Percentiles rank a stretch among this genome's conserved stretches.
Evolutionary conservation across 1,284 basidiomycete genomes (phyloP).

Genomic region (Papiliotrema terrestris): DNA sequence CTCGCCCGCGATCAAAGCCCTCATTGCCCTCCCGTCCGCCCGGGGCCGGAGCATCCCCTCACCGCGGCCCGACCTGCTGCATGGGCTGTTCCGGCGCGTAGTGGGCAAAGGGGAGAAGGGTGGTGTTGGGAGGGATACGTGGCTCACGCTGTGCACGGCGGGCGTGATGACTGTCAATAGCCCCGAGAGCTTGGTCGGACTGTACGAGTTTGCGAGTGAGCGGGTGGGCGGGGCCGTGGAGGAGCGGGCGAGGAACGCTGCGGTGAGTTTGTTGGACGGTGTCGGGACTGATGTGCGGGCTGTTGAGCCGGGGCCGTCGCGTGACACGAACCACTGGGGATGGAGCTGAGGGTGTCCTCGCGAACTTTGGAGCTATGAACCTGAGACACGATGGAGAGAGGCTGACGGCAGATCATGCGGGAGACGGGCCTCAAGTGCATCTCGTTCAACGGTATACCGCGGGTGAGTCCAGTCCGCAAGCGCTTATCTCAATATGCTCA

Average conservation of each 20-base stretch:
- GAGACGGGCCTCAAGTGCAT: conserved; percentile 91
- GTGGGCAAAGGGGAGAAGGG: conserved; percentile 15
- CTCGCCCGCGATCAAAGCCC: conserved; percentile 39
- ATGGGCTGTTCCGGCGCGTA: conserved; percentile 31
- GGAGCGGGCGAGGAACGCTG: conserved; percentile 19
- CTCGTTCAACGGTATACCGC: conserved; percentile 74
- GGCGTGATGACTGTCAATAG: conserved; percentile 44
- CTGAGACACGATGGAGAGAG: not conserved
- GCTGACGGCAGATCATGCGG: conserved; percentile 60
- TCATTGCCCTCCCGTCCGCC: conserved; percentile 35
- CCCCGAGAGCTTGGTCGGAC: conserved; percentile 34
- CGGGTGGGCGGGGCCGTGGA: conserved; percentile 1
- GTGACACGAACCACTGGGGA: too few species aligned
- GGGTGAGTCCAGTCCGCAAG: conserved; percentile 55
- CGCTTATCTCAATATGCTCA: conserved; percentile 11
- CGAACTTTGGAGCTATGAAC: too few species aligned
- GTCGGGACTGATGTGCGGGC: not conserved
- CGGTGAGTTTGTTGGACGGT: conserved; percentile 12
- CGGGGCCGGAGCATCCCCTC: conserved; percentile 30
- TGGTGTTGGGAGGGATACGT: conserved; percentile 19
- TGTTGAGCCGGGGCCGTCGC: too few species aligned
- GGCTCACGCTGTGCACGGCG: conserved; percentile 39
- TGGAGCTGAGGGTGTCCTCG: too few species aligned
- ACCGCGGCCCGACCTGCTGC: conserved; percentile 16
- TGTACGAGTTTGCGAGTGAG: conserved; percentile 34